Conservation (phyloP, 805 yeast species). For the Wickerhamomyces bisporus region DNA sequence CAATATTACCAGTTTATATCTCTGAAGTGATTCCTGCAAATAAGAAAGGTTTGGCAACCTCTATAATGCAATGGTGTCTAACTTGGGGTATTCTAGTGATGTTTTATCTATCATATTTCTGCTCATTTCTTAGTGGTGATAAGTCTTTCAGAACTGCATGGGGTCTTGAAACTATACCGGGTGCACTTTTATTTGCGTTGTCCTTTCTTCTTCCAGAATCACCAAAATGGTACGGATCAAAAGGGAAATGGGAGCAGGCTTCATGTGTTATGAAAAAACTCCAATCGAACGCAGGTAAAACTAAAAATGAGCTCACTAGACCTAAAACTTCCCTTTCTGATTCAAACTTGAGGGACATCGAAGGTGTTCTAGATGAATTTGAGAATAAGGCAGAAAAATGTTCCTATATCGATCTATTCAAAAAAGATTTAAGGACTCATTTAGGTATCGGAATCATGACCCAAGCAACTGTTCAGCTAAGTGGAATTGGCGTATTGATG, state of each 20-base stretch:
- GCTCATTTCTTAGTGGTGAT: slow-evolving; percentile 36
- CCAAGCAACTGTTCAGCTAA: slow-evolving; percentile 40
- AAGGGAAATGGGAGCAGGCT: slow-evolving; percentile 33
- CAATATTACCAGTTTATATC: slow-evolving; percentile 51
- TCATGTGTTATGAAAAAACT: slow-evolving; percentile 22
- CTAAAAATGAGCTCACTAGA: not conserved
- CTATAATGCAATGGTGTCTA: slow-evolving; percentile 51
- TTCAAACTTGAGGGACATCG: slow-evolving; percentile 20
- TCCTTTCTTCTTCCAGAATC: slow-evolving; percentile 46
- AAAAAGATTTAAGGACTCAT: slow-evolving; percentile 28
- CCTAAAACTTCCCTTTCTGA: not conserved
- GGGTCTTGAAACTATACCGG: slow-evolving; percentile 54
- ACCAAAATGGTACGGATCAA: slow-evolving; percentile 49
- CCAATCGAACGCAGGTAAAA: slow-evolving; percentile 2
- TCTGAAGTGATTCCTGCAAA: slow-evolving; percentile 44
- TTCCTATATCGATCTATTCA: slow-evolving; percentile 30
- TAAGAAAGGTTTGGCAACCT: slow-evolving; percentile 46
- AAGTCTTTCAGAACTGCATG: slow-evolving; percentile 60
- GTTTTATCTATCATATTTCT: slow-evolving; percentile 45
- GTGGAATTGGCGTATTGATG: slow-evolving; percentile 39
- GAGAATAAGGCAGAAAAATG: slow-evolving; percentile 26
- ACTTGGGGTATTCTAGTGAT: slow-evolving; percentile 56
- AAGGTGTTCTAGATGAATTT: slow-evolving; percentile 10
- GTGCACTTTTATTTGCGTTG: slow-evolving; percentile 37
- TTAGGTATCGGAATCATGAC: slow-evolving; percentile 32